phyloP scores from a whole-genome alignment of 1,284 basidiomycete genomes.

The Sanguinoderma infundibulare region DNA sequence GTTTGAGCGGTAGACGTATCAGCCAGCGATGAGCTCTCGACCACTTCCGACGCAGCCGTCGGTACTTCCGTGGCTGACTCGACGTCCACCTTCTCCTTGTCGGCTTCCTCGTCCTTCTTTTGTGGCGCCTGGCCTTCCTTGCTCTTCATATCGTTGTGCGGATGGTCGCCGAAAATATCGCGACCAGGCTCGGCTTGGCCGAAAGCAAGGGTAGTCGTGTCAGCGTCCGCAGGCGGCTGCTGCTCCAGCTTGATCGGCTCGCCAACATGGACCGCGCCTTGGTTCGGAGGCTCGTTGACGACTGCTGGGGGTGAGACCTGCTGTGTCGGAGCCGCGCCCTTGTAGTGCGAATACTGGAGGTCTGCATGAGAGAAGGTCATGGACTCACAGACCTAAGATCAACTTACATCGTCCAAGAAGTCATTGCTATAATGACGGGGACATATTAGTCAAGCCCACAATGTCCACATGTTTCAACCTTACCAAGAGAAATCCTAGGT shows the following conservation, averaged over 20 bases:
- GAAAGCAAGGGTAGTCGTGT: conserved; percentile 46
- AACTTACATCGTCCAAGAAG: conserved; percentile 62
- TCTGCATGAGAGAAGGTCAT: neutral
- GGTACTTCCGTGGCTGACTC: conserved; percentile 8
- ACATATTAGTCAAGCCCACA: neutral
- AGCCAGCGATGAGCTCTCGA: neutral
- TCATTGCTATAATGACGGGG: conserved; percentile 51
- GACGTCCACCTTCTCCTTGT: neutral
- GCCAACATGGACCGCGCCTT: conserved; percentile 48
- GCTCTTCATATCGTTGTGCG: conserved; percentile 29
- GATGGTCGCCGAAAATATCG: conserved; percentile 60
- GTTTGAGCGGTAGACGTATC: neutral
- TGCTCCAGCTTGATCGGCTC: conserved; percentile 32
- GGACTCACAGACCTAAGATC: neutral
- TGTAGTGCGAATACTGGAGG: conserved; percentile 61
- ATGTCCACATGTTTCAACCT: conserved; percentile 30
- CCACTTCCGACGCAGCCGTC: neutral
- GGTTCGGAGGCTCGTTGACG: conserved; percentile 15
- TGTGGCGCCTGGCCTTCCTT: conserved; percentile 16
- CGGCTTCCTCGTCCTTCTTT: conserved; percentile 1
- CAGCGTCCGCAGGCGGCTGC: conserved; percentile 23
- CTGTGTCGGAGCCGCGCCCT: conserved; percentile 43
- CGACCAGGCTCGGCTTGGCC: conserved; percentile 68
- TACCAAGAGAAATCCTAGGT: conserved; percentile 97
- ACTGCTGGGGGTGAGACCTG: conserved; percentile 43